A percentile compares a stretch with the other conserved stretches of the same genome.
Evolutionary conservation across 108 stramenopile genomes (phyloP).

Genomic region (Seminavis robusta): DNA sequence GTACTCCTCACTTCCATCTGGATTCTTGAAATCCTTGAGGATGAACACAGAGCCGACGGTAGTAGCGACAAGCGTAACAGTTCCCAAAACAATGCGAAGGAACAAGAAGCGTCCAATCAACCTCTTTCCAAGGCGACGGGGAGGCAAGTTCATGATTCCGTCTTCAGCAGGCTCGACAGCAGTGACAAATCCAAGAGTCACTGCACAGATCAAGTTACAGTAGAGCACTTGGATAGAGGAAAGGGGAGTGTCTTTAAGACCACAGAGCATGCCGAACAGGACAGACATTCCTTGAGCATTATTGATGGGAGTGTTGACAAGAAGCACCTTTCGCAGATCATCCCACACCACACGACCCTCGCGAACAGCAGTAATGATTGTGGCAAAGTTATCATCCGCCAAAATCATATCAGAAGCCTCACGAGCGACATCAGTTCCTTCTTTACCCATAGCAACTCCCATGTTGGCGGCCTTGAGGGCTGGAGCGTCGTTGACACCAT

Average conservation of each 20-base stretch:
- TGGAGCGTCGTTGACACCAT: conserved; percentile 99
- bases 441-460: conserved; percentile 99
- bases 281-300: conserved; percentile 81
- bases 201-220: conserved; percentile 84
- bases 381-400: conserved; percentile 97
- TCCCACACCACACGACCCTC: conserved; percentile 89
- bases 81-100: conserved; percentile 72
- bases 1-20: no score
- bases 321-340: conserved; percentile 78
- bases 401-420: conserved; percentile 97
- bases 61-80: conserved; percentile 42
- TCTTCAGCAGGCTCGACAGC: conserved; percentile 84
- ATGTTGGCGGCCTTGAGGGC: conserved; percentile 97
- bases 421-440: conserved; percentile 96
- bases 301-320: conserved; percentile 88
- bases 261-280: conserved; percentile 59
- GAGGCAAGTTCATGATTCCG: conserved; percentile 64
- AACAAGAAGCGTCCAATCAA: conserved; percentile 83
- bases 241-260: conserved; percentile 54
- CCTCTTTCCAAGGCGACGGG: conserved; percentile 83
- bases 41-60: conserved; percentile 48
- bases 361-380: conserved; percentile 74
- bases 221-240: conserved; percentile 76
- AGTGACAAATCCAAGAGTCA: conserved; percentile 78
- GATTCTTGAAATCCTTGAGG: conserved; percentile 1